Evolutionary conservation across 352 stramenopile genomes (phyloP), one percentile per base, ranked within the genome.

Genomic region (Phytophthora pseudosyringae): DNA sequence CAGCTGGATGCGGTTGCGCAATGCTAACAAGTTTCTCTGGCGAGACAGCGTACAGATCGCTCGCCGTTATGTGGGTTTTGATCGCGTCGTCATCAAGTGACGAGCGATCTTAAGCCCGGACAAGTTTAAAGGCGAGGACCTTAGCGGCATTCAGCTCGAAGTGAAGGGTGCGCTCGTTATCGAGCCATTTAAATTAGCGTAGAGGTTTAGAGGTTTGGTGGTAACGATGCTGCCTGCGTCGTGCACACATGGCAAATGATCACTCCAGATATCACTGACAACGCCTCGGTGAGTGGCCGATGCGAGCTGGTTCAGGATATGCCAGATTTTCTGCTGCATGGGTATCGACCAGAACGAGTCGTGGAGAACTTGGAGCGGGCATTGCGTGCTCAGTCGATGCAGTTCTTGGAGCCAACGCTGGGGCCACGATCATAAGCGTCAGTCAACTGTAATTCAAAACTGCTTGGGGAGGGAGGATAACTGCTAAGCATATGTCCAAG

Each of bases 91-190:
- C 32, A 43, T 83, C 6, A 73, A 74, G 21, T 84, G 73, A 72
- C 73, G 61, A 36, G 71, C 80, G 15, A 71, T 77, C 40, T 62
- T 86, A 40, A 67, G 81, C 7, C 73, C 80, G 1, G 55, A 83
- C 15, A 71, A 70, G 36, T 86, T 88, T 55, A 74, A 70, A 36
- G 56, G 64, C 32, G 70, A 81, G 41, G 70, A 63, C 18, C 49
- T 86, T 7, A 49, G 57, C 0, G 74, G 65, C 18, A 65, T 78
- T 28, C 68, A 68, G 40, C 85, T 86, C 45, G 66, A 71, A 36
- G 80, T 88, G 53, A 74, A 76, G n/a, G 80, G 78, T 4, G 83
- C 80, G 26, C 75, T 88, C 18, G 67, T 89, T 31, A 64, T 88
- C 29, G 69, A 78, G 47, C 73, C 66, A 0, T 69, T 50, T 18